These are phyloP conservation scores for Penicillium parvum DNA, from an alignment of 495 filamentous ascomycete genomes.

Conservation along the genomic window DNA sequence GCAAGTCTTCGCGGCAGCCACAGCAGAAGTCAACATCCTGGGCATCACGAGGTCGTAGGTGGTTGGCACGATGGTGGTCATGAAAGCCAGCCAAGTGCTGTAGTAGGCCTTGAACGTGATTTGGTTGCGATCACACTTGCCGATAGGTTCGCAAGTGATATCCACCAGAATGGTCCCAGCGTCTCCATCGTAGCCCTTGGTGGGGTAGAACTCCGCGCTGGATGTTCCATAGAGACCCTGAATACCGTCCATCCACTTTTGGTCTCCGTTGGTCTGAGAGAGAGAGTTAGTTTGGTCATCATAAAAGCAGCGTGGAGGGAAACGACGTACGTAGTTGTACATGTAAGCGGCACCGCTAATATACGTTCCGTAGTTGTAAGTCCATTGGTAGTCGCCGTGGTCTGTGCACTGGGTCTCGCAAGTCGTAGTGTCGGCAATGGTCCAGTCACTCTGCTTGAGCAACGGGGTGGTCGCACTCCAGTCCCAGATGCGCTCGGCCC, in stretches of 20 bases:
- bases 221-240: slow-evolving; percentile 52
- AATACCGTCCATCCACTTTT: slow-evolving; percentile 54
- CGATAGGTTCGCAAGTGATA: slow-evolving; percentile 61
- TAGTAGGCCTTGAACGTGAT: slow-evolving; percentile 73
- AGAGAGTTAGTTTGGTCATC: slow-evolving; percentile 6
- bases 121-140: slow-evolving; percentile 67
- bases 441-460: slow-evolving; percentile 43
- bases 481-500: slow-evolving; percentile 67
- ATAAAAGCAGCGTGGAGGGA: neutral
- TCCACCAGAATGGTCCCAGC: slow-evolving; percentile 57
- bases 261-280: slow-evolving; percentile 35
- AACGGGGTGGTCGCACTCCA: slow-evolving; percentile 61
- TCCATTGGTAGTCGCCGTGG: slow-evolving; percentile 64
- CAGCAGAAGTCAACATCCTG: slow-evolving; percentile 50
- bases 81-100: slow-evolving; percentile 63
- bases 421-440: slow-evolving; percentile 64
- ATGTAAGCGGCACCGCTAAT: slow-evolving; percentile 71
- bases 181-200: slow-evolving; percentile 40
- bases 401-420: slow-evolving; percentile 53
- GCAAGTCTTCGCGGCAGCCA: slow-evolving; percentile 59
- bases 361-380: slow-evolving; percentile 71
- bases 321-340: slow-evolving; percentile 59
- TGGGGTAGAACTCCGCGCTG: slow-evolving; percentile 49
- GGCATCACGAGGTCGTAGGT: slow-evolving; percentile 53
- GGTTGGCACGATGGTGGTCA: slow-evolving; percentile 62